Base-by-base conservation (phyloP, 495 filamentous ascomycete species). In the Neurospora hispaniola region DNA sequence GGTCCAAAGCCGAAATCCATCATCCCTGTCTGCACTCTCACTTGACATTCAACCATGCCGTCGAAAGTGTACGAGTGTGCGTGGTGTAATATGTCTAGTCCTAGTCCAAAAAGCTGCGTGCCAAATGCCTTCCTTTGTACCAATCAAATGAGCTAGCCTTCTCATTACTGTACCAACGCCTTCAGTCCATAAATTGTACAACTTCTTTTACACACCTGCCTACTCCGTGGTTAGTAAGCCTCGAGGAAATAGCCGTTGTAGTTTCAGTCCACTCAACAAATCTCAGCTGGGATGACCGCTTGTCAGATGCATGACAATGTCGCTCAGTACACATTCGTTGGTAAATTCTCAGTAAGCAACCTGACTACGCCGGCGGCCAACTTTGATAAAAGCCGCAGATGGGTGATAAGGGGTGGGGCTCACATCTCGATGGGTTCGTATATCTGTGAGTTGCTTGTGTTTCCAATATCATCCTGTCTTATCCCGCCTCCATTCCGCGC, bases 381-480 rank as follows among this genome's bases (percentile, higher is more conserved):
- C 2, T 66, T 35, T 27, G 35, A 14, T 5, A 23, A 59, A 12
- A 6, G 4, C 20, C n/a, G 48, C 11, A 59, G 11, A 3, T 14
- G 48, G 20, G 20, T 59, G 20, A 59, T 59, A 11, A 7, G 11
- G 20, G 20, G 0, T 38, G 48, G 6, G 12, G 6, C 6, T 35
- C 9, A 6, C 2, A 23, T 59, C 46, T 54, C 11, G 2, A 20
- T 35, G 54, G 18, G 14, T 20, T 42, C 46, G 16, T 35, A 54
- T 35, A 54, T 3, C 11, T 41, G 40, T 41, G 40, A 71, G 74
- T 76, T 76, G 62, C 70, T n/a, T 20, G 71, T 11, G 16, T 38
- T 27, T 69, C 12, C 18, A 70, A 6, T 14, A 27, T 69, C 18
- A 41, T 42, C 68, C 43, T 31, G 27, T 71, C n/a, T 4, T 11